Evolutionary conservation across 129 eudicot species (phyloP), one percentile per base, ranked within the genome.

Genomic region (Lactuca saligna): DNA sequence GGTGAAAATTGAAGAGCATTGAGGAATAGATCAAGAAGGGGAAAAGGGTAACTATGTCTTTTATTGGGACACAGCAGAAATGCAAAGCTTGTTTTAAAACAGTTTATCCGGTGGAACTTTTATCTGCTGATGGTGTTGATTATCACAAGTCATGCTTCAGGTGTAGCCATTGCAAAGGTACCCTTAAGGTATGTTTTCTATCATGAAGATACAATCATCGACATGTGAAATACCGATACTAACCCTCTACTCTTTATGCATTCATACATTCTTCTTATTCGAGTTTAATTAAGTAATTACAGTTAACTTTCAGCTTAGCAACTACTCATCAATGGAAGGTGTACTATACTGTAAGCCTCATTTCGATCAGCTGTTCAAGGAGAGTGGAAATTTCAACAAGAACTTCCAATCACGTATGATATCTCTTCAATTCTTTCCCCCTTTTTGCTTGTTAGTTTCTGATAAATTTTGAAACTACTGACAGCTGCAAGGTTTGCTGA

Each of bases 261-360:
- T 29, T 7, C 8, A 4, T 57, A 4, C 62, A 1, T 57, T 57
- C 7, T 57, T 57, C n/a, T 25, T 25, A 25, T 58, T 12, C 39
- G n/a, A 5, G 63, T 31, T 58, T 39, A 20, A 20, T 20, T 38
- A 35, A 39, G 44, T 72, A 72, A 73, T 55, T 31, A 39, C 14
- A 74, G 59, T 77, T 48, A 7, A 56, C 14, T 73, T 82, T 46
- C 91, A 92, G 96, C 81, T 92, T 81, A 83, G 96, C 83, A 92
- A 73, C 71, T 92, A 80, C 82, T 92, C 98, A 68, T 92, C 98
- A 13, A 92, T 92, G 96, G 98, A 92, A 78, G 98, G 98, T 9
- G 98, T 88, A 39, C 87, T 88, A 63, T 88, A 88, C 88, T 92
- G 96, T 80, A 92, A 92, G 82, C 95, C 98, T 75, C 98, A 92